A percentile compares a stretch with the other conserved stretches of the same genome.
phyloP scores from a whole-genome alignment of 2,329 filamentous ascomycete species.

The Fusarium nematophilum region DNA sequence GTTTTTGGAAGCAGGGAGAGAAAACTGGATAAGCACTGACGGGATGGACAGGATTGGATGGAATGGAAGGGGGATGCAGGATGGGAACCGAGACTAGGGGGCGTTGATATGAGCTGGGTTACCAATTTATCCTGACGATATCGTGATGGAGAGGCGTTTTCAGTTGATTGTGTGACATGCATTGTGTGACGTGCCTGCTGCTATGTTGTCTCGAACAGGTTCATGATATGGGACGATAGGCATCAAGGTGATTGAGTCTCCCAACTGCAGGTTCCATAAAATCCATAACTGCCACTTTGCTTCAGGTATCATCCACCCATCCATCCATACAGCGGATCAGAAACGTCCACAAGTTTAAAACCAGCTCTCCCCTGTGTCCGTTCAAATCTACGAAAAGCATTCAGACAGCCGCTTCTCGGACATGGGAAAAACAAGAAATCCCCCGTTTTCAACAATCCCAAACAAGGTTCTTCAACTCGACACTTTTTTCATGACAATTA shows the following conservation, averaged over 20 bases:
- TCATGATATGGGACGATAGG: too few species aligned
- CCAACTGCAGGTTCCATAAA: neutral
- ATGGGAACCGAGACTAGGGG: neutral
- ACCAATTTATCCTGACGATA: too few species aligned
- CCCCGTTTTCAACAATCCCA: neutral
- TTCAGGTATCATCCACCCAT: constrained; percentile 7
- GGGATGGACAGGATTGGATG: neutral
- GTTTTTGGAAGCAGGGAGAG: constrained; percentile 9
- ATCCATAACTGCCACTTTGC: neutral
- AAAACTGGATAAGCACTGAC: too few species aligned
- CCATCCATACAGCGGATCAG: neutral
- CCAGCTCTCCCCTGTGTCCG: neutral
- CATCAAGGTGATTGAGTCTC: too few species aligned
- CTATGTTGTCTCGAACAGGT: too few species aligned
- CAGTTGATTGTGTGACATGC: too few species aligned
- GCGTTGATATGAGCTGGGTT: constrained; percentile 19
- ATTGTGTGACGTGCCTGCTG: too few species aligned
- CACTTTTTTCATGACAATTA: constrained; percentile 10
- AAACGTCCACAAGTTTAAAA: neutral
- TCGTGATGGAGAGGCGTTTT: too few species aligned
- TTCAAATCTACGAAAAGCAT: constrained; percentile 11
- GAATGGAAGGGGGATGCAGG: constrained; percentile 18
- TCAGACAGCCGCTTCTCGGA: constrained; percentile 10
- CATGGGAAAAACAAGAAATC: neutral
- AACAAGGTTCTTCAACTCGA: neutral